Evolutionary conservation across 2,329 filamentous ascomycete genomes (phyloP).

Genomic region (Trichoderma oligosporum): DNA sequence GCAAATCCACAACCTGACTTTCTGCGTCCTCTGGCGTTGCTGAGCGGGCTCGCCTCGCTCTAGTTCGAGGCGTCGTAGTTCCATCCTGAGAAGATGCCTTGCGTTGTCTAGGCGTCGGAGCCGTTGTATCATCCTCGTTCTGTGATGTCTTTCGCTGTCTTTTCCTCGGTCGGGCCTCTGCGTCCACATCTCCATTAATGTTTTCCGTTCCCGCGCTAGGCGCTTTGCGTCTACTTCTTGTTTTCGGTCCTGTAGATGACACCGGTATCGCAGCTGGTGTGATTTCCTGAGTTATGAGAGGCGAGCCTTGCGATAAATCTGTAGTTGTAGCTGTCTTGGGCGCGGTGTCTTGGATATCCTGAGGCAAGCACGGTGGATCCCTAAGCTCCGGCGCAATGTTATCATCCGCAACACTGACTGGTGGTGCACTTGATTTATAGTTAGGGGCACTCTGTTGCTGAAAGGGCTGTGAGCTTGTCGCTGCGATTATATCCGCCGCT

Average conservation of each 20-base stretch:
- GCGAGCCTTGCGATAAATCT: background rate
- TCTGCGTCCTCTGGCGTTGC: slow-evolving; percentile 63
- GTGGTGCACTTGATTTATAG: background rate
- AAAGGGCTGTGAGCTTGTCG: background rate
- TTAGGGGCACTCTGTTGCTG: background rate
- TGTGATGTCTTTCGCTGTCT: slow-evolving; percentile 32
- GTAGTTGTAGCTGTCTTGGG: background rate
- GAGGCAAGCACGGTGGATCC: slow-evolving; percentile 4
- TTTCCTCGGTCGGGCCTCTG: slow-evolving; percentile 30
- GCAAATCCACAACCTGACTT: slow-evolving; percentile 58
- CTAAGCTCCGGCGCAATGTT: slow-evolving; percentile 18
- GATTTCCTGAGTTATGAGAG: background rate
- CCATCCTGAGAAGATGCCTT: slow-evolving; percentile 25
- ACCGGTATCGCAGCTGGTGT: background rate
- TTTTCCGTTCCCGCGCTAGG: slow-evolving; percentile 20
- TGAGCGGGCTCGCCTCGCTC: slow-evolving; percentile 41
- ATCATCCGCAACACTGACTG: slow-evolving; percentile 2
- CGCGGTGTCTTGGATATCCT: background rate
- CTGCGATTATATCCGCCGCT: background rate
- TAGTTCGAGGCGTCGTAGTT: slow-evolving; percentile 27
- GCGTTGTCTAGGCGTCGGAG: slow-evolving; percentile 29
- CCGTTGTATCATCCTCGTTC: slow-evolving; percentile 22
- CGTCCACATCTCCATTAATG: slow-evolving; percentile 22
- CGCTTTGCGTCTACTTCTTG: slow-evolving; percentile 17
- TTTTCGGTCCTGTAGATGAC: slow-evolving; percentile 12